phyloP scores from a whole-genome alignment of 2,329 filamentous ascomycete species.

The Trichoderma brevicompactum region DNA sequence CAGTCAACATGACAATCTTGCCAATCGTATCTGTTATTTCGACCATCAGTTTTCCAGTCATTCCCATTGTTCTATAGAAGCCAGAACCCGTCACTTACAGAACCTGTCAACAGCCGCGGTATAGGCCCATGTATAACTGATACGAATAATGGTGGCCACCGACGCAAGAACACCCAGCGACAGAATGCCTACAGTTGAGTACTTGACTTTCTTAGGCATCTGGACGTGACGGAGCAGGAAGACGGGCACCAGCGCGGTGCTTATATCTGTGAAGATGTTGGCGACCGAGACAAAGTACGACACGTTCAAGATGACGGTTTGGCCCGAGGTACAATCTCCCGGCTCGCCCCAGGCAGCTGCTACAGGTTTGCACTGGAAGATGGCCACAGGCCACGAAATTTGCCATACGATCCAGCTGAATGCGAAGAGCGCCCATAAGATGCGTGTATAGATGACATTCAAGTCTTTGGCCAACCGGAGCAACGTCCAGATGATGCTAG shows the following conservation, averaged over 20 bases:
- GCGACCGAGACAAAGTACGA: slow-evolving; percentile 13
- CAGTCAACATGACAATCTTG: slow-evolving; percentile 18
- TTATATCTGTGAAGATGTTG: slow-evolving; percentile 10
- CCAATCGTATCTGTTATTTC: neutral
- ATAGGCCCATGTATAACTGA: slow-evolving; percentile 7
- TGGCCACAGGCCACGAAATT: slow-evolving; percentile 4
- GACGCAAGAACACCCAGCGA: slow-evolving; percentile 8
- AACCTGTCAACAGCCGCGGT: neutral
- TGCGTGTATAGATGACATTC: neutral
- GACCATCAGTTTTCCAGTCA: neutral
- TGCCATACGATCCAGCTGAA: slow-evolving; percentile 1
- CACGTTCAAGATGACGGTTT: slow-evolving; percentile 10
- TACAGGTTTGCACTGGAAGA: slow-evolving; percentile 15
- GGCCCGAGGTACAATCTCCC: neutral
- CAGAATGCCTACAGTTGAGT: neutral
- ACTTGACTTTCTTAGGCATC: neutral
- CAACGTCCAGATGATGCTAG: slow-evolving; percentile 5
- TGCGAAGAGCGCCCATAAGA: neutral
- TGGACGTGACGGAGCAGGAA: slow-evolving; percentile 10
- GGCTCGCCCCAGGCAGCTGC: neutral
- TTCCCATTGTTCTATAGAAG: too few species aligned
- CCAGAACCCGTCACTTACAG: neutral
- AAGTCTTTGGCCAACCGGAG: neutral
- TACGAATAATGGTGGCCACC: slow-evolving; percentile 1
- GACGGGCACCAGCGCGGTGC: neutral